phyloP scores from a whole-genome alignment of 2,329 filamentous ascomycete genomes.

The Colletotrichum agaves region DNA sequence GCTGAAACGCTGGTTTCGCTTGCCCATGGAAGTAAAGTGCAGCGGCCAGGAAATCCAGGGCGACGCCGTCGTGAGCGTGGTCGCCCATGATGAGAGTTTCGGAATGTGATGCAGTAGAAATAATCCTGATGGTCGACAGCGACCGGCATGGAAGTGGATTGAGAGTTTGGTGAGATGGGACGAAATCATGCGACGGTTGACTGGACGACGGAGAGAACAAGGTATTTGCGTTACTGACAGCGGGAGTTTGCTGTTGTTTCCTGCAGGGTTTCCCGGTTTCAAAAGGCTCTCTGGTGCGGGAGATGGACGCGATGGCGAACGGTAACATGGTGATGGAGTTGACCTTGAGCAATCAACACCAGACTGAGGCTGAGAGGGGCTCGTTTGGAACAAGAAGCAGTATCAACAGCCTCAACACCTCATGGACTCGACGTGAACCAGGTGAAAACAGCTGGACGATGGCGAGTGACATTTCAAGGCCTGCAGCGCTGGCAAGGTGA shows the following conservation, averaged over 20 bases:
- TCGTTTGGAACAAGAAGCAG: not conserved
- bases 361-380: slow-evolving; percentile 2
- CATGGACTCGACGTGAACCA: not conserved
- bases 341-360: slow-evolving; percentile 5
- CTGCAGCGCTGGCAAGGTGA: not conserved
- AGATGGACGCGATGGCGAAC: not conserved
- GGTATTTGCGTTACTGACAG: slow-evolving; percentile 25
- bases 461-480: not conserved
- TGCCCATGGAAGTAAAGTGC: not conserved
- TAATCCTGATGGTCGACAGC: not conserved
- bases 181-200: slow-evolving; percentile 30
- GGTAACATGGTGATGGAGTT: not conserved
- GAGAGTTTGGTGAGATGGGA: slow-evolving; percentile 32
- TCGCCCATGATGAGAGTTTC: not conserved
- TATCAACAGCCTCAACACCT: not conserved
- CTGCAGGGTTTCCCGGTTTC: slow-evolving; percentile 22
- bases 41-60: not conserved
- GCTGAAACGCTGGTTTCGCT: slow-evolving; percentile 31
- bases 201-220: slow-evolving; percentile 21
- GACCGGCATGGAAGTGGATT: not conserved
- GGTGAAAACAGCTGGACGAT: slow-evolving; percentile 2
- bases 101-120: not conserved
- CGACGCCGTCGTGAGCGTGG: not conserved
- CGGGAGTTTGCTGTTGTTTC: slow-evolving; percentile 35
- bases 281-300: not conserved